Evolutionary conservation across 257 asterid species (phyloP), one percentile per base, ranked within the genome.

Genomic region (Apocynum venetum): DNA sequence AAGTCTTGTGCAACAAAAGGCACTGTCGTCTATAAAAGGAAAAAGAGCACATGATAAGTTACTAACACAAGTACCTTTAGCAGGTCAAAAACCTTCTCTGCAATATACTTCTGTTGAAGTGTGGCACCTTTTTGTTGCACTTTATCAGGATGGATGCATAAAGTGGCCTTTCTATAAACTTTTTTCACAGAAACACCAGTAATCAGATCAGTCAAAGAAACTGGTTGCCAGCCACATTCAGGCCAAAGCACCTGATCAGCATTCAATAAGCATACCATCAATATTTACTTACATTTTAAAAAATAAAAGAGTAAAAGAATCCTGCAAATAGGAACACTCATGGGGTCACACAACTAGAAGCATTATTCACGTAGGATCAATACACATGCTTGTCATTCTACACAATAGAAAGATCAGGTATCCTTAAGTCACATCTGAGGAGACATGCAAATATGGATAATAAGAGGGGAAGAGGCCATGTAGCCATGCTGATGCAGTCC

Each of bases 41-140:
- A 53, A 20, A 19, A 41, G 19, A 78, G 1, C 35, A 20, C 20
- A 12, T 49, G 36, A 44, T 25, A 46, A 10, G 71, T 8, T 56
- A 73, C 36, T 19, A 15, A 76, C 36, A 67, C 8, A 64, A 73
- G 69, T 96, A 96, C 99, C 99, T 96, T 93, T 35, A 96, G 93
- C 86, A 96, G 87, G 88, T 96, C 99, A 79, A 96, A 96, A 80
- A 96, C 99, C 91, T 96, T 96, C 84, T 91, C 99, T 12, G 99
- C 96, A 79, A 96, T 85, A 86, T 96, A 96, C 88, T 96, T 96
- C 86, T 96, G 99, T 83, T 93, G 98, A 70, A 91, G 96, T 59
- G 83, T 91, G 75, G 99, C 99, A 66, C 99, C 99, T 88, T 96
- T 96, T 83, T 96, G 99, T 88, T 96, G 99, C 82, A 96, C 99